Evolutionary conservation across 1,139 yeast genomes (phyloP), one percentile per base, ranked within the genome.

Genomic region (Pichia sp.): DNA sequence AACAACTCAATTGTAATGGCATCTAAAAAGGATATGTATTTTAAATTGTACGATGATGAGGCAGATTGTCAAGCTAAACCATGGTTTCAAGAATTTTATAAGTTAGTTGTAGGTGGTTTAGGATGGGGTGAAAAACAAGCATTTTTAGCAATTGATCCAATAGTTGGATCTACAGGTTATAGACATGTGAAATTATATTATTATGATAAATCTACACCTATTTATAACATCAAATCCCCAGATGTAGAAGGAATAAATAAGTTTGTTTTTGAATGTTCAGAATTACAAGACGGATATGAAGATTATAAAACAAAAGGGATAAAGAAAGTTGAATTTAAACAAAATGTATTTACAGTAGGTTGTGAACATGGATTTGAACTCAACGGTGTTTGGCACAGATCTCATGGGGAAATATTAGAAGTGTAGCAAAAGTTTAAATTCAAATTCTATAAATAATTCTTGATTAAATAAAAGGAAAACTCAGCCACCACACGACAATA

Each of bases 281-380:
- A 56, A 39, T 62, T 61, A 37, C 66, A 69, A 42, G 50, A 48
- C 1, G 46, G 51, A 3, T 70, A 60, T 46, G 38, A 36, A 5
- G 31, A 37, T 14, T 48, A 38, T 7, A 47, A 31, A 3, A 32
- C 28, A 1, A 49, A 35, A 1, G 41, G 42, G 9, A 54, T 51
- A 31, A 40, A 33, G 6, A 15, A 26, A 2, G 40, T 49, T 19
- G 37, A 31, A 10, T 14, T 36, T 1, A 46, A 53, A 5, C 29
- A 54, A 18, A 54, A 18, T 56, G 56, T 3, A 55, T 63, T 3
- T 65, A 70, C 50, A 74, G 76, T 2, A 54, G 80, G 80, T 1
- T 60, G 70, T 33, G 80, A 74, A 48, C 45, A 43, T 7, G 80
- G 79, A 1, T 68, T 72, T 45, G 46, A 40, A 9, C 54, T 62